These are phyloP conservation scores for Marasmius fiardii DNA, from an alignment of 1,284 basidiomycete species.

Conservation along the genomic window DNA sequence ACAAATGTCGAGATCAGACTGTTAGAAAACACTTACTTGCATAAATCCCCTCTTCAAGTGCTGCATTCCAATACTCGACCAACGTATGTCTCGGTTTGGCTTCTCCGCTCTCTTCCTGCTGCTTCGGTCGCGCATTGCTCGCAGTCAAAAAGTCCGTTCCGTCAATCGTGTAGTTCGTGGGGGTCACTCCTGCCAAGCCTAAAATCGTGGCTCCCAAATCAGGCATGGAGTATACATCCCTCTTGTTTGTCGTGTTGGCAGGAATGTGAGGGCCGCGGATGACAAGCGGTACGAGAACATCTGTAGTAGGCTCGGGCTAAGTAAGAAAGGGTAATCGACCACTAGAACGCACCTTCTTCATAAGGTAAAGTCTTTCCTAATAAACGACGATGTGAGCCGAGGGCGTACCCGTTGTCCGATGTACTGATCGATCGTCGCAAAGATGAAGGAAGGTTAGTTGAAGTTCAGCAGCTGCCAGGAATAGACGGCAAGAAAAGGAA, in stretches of 20 bases:
- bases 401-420: conserved; percentile 5
- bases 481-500: too few relatives aligned
- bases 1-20: too few relatives aligned
- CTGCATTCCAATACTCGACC: conserved; percentile 5
- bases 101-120: background rate
- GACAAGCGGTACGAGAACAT: conserved; percentile 2
- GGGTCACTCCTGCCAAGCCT: background rate
- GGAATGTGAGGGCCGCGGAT: conserved; percentile 4
- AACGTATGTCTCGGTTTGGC: background rate
- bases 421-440: too few relatives aligned
- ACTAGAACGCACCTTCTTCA: background rate
- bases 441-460: too few relatives aligned
- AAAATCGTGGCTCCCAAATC: conserved; percentile 4
- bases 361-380: conserved; percentile 1
- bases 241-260: background rate
- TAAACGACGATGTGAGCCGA: conserved; percentile 3
- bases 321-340: background rate
- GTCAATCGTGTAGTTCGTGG: background rate
- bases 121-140: too few relatives aligned
- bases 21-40: background rate
- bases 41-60: background rate
- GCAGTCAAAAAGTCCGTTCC: background rate
- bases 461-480: too few relatives aligned
- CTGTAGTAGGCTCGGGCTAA: background rate
- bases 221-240: background rate